Evolutionary conservation across 257 asterid species (phyloP), one percentile per base, ranked within the genome.

Genomic region (Ilex asprella): DNA sequence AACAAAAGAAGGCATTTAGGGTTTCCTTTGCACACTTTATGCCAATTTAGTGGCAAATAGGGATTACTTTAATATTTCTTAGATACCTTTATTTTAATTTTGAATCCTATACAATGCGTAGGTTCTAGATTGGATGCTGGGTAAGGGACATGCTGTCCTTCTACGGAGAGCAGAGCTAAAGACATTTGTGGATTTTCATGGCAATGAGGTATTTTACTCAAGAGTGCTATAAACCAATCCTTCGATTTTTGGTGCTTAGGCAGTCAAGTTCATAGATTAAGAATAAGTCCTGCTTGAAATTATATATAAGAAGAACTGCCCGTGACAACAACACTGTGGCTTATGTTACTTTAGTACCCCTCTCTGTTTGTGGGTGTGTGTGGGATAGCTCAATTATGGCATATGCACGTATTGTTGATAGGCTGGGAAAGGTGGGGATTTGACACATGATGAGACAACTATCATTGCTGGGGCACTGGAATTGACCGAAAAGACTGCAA

Each of bases 351-450:
- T 16, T 51, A 60, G 11, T 59, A 52, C 27, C 27, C 27, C 27
- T 21, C 27, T 21, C 27, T 21, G 27, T 21, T 21, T 21, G 27
- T 21, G 27, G 27, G 27, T 21, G 27, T 21, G 27, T 21, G 27
- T 21, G 27, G 1, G 27, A 21, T 21, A 21, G 27, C 49, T 70
- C 59, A 74, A 41, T n/a, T 68, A 35, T 35, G 58, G 21, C 16
- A 35, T 53, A 47, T 61, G 57, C 31, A 52, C 67, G 30, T 68
- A 57, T 6, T 60, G 62, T 31, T 60, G 54, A 56, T 69, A 93
- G 99, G 99, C 99, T 31, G 99, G 99, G 64, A 93, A 87, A 76
- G 99, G 99, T 64, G 99, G 99, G 62, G 99, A 93, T 75, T 78
- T 93, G 80, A 93, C 99, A 6, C 99, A 89, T 58, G 99, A 93